Conservation (phyloP, 139 green algal genomes). For the Auxenochlorella pyrenoidosa region DNA sequence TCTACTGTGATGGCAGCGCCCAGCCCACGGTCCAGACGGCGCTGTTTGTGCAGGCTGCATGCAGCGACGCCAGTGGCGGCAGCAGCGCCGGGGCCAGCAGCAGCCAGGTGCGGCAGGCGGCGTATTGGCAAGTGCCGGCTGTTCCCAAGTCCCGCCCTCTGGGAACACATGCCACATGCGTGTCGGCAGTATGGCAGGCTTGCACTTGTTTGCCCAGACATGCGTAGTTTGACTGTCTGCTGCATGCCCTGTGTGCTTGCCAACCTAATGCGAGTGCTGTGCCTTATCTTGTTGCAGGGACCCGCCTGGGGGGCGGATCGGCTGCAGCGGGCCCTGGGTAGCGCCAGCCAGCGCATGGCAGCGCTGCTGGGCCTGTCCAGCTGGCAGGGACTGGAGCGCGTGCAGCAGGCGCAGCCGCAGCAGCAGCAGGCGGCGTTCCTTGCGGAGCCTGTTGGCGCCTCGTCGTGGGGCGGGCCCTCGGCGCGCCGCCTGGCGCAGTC, state of each 20-base stretch:
- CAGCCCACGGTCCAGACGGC: neutral
- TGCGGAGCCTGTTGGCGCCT: neutral
- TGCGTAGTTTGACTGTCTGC: too few relatives aligned
- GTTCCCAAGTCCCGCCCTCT: too few relatives aligned
- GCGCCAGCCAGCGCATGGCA: neutral
- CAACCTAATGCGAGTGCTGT: too few relatives aligned
- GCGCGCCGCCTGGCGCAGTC: neutral
- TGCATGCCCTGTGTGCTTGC: too few relatives aligned
- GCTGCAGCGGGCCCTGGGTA: too few relatives aligned
- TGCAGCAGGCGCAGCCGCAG: too few relatives aligned
- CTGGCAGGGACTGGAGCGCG: neutral
- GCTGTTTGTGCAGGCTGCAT: neutral
- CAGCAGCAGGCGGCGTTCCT: neutral
- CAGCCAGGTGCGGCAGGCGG: neutral
- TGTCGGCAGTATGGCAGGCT: too few relatives aligned
- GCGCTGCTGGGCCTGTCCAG: neutral
- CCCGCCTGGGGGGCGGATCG: too few relatives aligned
- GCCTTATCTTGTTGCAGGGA: too few relatives aligned
- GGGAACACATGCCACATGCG: too few relatives aligned
- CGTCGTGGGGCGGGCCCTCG: neutral
- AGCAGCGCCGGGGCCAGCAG: neutral
- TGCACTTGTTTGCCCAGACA: too few relatives aligned
- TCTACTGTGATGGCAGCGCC: neutral
- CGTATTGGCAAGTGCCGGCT: too few relatives aligned
- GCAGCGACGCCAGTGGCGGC: neutral